These are phyloP conservation scores for Malassezia restricta DNA, from an alignment of 1,284 basidiomycete genomes.

Conservation along the genomic window DNA sequence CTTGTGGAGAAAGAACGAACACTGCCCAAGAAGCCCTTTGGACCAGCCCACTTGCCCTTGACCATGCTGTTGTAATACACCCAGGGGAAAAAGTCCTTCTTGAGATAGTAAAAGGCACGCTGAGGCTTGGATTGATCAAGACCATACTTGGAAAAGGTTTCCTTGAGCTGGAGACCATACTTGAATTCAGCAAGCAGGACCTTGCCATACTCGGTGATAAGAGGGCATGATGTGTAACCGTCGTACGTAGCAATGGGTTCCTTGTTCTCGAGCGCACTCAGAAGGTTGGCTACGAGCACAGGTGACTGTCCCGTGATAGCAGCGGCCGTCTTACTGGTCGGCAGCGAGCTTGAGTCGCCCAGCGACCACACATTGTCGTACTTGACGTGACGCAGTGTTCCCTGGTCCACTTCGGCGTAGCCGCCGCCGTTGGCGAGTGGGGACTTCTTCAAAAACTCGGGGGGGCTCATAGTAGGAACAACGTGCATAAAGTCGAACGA, in stretches of 20 bases:
- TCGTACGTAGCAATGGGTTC: slow-evolving; percentile 29
- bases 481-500: slow-evolving; percentile 77
- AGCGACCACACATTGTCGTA: slow-evolving; percentile 71
- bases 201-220: slow-evolving; percentile 67
- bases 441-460: slow-evolving; percentile 62
- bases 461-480: slow-evolving; percentile 78
- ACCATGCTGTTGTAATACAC: slow-evolving; percentile 78
- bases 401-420: slow-evolving; percentile 64
- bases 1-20: slow-evolving; percentile 23
- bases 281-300: slow-evolving; percentile 77
- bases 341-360: slow-evolving; percentile 79
- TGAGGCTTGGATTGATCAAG: slow-evolving; percentile 34
- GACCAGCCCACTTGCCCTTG: slow-evolving; percentile 49
- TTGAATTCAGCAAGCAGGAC: slow-evolving; percentile 73
- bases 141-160: slow-evolving; percentile 51
- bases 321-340: slow-evolving; percentile 90
- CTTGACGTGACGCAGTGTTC: slow-evolving; percentile 70
- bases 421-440: slow-evolving; percentile 52
- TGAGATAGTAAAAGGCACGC: slow-evolving; percentile 76
- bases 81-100: slow-evolving; percentile 80
- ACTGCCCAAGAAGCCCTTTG: slow-evolving; percentile 25
- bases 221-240: slow-evolving; percentile 43
- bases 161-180: slow-evolving; percentile 73
- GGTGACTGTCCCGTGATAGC: slow-evolving; percentile 84
- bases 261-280: slow-evolving; percentile 22